Evolutionary conservation across 2,329 filamentous ascomycete species (phyloP).

Genomic region (Pseudophaeomoniella oleicola): DNA sequence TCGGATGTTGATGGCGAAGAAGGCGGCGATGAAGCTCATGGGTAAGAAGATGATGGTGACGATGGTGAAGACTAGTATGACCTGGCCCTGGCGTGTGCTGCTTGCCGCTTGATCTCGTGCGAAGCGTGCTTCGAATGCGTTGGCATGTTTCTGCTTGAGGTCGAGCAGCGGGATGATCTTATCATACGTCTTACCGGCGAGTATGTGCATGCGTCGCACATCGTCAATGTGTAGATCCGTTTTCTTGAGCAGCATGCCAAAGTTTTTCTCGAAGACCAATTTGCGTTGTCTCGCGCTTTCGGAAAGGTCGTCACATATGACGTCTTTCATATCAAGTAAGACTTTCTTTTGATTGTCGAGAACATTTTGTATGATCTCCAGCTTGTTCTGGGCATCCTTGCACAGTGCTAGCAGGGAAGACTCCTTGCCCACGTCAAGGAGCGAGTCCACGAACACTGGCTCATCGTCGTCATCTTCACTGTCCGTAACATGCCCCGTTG

Average conservation of each 20-base stretch:
- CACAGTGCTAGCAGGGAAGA: slow-evolving; percentile 46
- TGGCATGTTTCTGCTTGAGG: slow-evolving; percentile 55
- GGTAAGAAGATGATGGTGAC: slow-evolving; percentile 45
- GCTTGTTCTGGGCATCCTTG: slow-evolving; percentile 54
- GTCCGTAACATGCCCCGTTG: no score
- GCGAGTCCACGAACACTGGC: slow-evolving; percentile 22
- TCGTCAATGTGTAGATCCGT: slow-evolving; percentile 46
- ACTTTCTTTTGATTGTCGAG: slow-evolving; percentile 35
- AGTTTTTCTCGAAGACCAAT: slow-evolving; percentile 1
- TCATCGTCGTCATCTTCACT: slow-evolving; percentile 9
- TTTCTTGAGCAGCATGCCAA: slow-evolving; percentile 4
- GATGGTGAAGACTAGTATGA: slow-evolving; percentile 45
- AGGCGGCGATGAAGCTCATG: slow-evolving; percentile 38
- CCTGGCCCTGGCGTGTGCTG: slow-evolving; percentile 42
- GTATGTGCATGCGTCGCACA: slow-evolving; percentile 48
- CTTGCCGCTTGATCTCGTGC: slow-evolving; percentile 43
- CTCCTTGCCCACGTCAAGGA: slow-evolving; percentile 42
- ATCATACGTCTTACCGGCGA: slow-evolving; percentile 45
- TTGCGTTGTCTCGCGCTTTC: slow-evolving; percentile 3
- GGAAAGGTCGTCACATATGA: slow-evolving; percentile 29
- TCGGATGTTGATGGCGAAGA: slow-evolving; percentile 40
- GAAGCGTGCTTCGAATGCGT: slow-evolving; percentile 42
- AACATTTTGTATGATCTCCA: slow-evolving; percentile 45
- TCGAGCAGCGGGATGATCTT: slow-evolving; percentile 49
- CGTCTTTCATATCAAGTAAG: slow-evolving; percentile 30